Percentiles rank a stretch among this genome's conserved stretches.
Conservation (phyloP, 164 flowering plant genomes). For the Vitis rotundifolia region DNA sequence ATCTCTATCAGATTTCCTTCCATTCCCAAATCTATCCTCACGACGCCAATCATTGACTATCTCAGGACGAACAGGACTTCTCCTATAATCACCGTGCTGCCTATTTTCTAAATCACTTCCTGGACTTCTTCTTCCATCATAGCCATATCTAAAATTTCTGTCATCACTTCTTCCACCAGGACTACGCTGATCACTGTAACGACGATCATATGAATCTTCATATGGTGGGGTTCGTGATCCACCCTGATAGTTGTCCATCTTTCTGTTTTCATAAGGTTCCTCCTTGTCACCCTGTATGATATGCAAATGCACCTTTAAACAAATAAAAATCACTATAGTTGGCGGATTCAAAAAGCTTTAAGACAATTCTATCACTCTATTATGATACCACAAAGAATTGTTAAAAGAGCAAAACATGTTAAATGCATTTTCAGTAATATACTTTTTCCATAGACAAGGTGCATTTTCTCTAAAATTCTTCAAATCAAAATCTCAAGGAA, state of each 20-base stretch:
- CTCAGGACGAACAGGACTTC: slow-evolving; percentile 74
- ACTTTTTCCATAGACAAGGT: too few relatives aligned
- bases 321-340: neutral
- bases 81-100: slow-evolving; percentile 51
- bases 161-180: slow-evolving; percentile 70
- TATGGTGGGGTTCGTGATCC: slow-evolving; percentile 87
- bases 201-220: slow-evolving; percentile 71
- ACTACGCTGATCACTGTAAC: slow-evolving; percentile 59
- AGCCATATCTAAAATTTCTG: slow-evolving; percentile 33
- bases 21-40: slow-evolving; percentile 90
- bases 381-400: neutral
- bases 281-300: slow-evolving; percentile 69
- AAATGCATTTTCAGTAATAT: neutral
- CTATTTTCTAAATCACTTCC: slow-evolving; percentile 63
- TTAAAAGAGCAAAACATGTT: neutral
- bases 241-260: slow-evolving; percentile 46
- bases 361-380: neutral
- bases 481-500: neutral
- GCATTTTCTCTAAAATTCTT: neutral
- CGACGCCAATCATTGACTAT: slow-evolving; percentile 85
- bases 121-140: slow-evolving; percentile 75
- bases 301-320: slow-evolving; percentile 4
- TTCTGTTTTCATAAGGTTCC: slow-evolving; percentile 56
- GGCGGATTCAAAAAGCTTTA: neutral
- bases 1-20: slow-evolving; percentile 70